Evolutionary conservation across 2,329 filamentous ascomycete species (phyloP), one percentile per base, ranked within the genome.

Genomic region (Colletotrichum spinosum): DNA sequence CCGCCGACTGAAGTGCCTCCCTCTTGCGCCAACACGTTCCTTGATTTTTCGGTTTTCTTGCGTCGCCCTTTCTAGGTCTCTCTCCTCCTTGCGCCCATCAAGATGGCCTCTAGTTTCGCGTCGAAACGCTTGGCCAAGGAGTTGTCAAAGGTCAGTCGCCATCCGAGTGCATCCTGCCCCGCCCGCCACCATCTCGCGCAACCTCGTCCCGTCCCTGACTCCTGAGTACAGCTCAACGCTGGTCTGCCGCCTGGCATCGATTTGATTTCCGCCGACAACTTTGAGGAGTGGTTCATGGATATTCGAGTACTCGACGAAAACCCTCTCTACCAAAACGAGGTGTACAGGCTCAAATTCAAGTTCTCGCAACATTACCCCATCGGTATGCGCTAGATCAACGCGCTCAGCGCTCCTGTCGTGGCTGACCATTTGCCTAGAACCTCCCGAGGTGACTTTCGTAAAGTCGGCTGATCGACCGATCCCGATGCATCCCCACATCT

Each of bases 401-500:
- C 13, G 17, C 42, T 55, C 42, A 12, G n/a, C 33, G 45, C 58
- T 51, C 34, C 37, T 33, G 37, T 15, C 33, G n/a, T 25, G 17
- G 46, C 42, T 49, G 35, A 66, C 59, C 66, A 25, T 13, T 33
- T 44, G 35, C 57, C 50, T 72, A 97, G 95, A 97, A 82, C 92
- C 96, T 0, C 96, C 96, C 33, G 96, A 99, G 83, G 96, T 98
- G 70, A 92, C 92, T 61, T 99, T 99, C 75, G 84, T 93, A 60
- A 84, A 89, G 71, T 81, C 87, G 57, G 77, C 87, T 39, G 82
- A 86, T 71, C 86, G 88, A 49, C 84, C 86, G 42, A 94, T 99
- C 72, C 96, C 96, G 1, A 94, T 97, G 77, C 96, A 99, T 74
- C 96, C 96, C 3, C 96, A 99, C 81, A 92, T 99, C 78, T 99